A percentile compares a stretch with the other conserved stretches of the same genome.
Conservation (phyloP, 495 filamentous ascomycete genomes). For the Penicillium paradoxum region DNA sequence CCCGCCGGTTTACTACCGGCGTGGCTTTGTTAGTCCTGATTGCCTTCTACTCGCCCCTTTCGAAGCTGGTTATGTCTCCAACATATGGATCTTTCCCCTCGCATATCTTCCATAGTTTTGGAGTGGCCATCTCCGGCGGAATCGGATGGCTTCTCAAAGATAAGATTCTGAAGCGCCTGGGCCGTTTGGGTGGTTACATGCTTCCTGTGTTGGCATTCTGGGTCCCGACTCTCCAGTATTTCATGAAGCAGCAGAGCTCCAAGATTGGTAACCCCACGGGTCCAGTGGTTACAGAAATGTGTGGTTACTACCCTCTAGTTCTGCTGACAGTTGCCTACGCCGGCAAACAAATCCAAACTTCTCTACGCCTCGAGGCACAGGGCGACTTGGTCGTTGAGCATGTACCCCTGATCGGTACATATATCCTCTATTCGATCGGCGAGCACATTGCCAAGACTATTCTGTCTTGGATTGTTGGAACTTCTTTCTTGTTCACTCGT, state of each 20-base stretch:
- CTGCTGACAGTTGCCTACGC: slow-evolving; percentile 60
- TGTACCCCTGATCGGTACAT: slow-evolving; percentile 56
- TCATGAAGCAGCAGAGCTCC: slow-evolving; percentile 59
- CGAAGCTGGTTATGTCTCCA: slow-evolving; percentile 69
- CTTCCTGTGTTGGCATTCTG: slow-evolving; percentile 67
- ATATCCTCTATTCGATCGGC: slow-evolving; percentile 55
- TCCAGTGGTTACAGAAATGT: slow-evolving; percentile 65
- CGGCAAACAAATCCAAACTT: slow-evolving; percentile 55
- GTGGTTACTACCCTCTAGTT: slow-evolving; percentile 71
- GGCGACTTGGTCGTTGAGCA: slow-evolving; percentile 54
- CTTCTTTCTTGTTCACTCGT: slow-evolving; percentile 58
- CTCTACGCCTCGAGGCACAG: slow-evolving; percentile 49
- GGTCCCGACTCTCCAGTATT: slow-evolving; percentile 66
- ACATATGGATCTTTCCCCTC: slow-evolving; percentile 80
- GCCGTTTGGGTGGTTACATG: slow-evolving; percentile 40
- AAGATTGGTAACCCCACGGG: slow-evolving; percentile 62
- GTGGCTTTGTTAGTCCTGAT: slow-evolving; percentile 56
- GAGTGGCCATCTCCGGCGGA: slow-evolving; percentile 58
- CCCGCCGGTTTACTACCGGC: slow-evolving; percentile 28
- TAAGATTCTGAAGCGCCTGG: slow-evolving; percentile 40
- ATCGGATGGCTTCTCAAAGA: slow-evolving; percentile 57
- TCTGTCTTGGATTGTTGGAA: slow-evolving; percentile 54
- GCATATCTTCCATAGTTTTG: slow-evolving; percentile 62
- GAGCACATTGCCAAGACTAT: slow-evolving; percentile 49
- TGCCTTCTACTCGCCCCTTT: slow-evolving; percentile 71